Evolutionary conservation across 805 yeast genomes (phyloP).

Genomic region (Starmerella apis): DNA sequence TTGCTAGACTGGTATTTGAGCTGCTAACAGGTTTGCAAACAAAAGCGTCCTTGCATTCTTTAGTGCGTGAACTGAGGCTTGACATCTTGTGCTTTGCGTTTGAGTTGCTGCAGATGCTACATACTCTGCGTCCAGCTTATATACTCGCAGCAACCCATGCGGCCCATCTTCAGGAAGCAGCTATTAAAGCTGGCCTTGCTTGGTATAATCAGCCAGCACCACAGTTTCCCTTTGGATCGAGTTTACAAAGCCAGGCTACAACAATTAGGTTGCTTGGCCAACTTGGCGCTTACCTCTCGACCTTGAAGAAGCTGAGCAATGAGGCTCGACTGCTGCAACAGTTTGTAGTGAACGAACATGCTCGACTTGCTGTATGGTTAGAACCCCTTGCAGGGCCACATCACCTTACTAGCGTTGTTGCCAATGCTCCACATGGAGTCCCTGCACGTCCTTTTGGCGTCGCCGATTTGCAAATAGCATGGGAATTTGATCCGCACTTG

Average conservation of each 20-base stretch:
- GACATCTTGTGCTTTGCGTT: slow-evolving; percentile 62
- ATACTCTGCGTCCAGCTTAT: not conserved
- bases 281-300: slow-evolving; percentile 37
- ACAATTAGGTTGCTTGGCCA: slow-evolving; percentile 46
- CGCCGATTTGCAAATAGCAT: slow-evolving; percentile 45
- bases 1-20: slow-evolving; percentile 43
- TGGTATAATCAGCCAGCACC: slow-evolving; percentile 59
- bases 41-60: slow-evolving; percentile 70
- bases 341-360: slow-evolving; percentile 67
- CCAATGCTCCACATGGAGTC: not conserved
- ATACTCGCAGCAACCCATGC: slow-evolving; percentile 26
- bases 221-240: slow-evolving; percentile 76
- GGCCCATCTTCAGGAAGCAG: slow-evolving; percentile 41
- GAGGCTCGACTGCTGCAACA: slow-evolving; percentile 40
- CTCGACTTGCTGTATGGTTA: slow-evolving; percentile 66
- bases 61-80: slow-evolving; percentile 62
- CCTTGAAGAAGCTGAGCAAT: slow-evolving; percentile 13
- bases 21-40: slow-evolving; percentile 42
- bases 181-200: slow-evolving; percentile 57
- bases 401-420: not conserved
- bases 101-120: slow-evolving; percentile 50
- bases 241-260: slow-evolving; percentile 56
- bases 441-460: slow-evolving; percentile 13
- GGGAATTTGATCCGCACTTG: slow-evolving; percentile 54
- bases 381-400: slow-evolving; percentile 38